Conservation (phyloP, 305 asterid genomes). For the Fraxinus dipetala region DNA sequence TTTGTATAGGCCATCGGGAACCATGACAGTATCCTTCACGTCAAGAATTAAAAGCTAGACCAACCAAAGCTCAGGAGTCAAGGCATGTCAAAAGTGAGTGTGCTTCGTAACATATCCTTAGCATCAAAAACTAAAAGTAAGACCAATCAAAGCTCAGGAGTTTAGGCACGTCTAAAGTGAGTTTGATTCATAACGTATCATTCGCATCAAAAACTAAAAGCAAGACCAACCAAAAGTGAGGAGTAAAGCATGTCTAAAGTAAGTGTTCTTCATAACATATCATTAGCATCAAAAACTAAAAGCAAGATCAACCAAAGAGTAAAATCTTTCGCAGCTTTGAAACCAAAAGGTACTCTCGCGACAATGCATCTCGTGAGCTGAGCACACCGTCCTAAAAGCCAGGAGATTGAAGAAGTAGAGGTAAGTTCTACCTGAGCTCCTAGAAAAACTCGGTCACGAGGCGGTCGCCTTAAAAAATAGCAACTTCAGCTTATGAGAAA, state of each 20-base stretch:
- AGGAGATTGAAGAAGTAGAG: background rate
- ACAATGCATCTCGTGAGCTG: background rate
- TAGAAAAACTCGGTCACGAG: background rate
- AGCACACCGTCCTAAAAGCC: background rate
- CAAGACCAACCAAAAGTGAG: background rate
- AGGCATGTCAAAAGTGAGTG: background rate
- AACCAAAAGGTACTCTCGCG: background rate
- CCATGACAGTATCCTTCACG: background rate
- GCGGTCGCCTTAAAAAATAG: background rate
- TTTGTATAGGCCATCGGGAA: too few relatives aligned
- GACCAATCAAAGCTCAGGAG: background rate
- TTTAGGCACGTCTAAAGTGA: background rate
- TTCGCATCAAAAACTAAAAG: background rate
- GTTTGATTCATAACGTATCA: background rate
- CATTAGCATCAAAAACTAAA: background rate
- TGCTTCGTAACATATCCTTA: background rate
- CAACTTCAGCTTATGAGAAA: background rate
- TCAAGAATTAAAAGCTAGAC: background rate
- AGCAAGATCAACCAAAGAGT: background rate
- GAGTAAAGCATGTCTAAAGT: background rate
- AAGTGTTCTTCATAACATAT: background rate
- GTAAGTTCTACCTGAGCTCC: background rate
- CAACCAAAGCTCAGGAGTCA: background rate
- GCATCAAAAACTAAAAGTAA: background rate
- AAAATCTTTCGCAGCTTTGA: background rate